Base-by-base conservation (phyloP, 148 eudicot species). In the Silene conica region DNA sequence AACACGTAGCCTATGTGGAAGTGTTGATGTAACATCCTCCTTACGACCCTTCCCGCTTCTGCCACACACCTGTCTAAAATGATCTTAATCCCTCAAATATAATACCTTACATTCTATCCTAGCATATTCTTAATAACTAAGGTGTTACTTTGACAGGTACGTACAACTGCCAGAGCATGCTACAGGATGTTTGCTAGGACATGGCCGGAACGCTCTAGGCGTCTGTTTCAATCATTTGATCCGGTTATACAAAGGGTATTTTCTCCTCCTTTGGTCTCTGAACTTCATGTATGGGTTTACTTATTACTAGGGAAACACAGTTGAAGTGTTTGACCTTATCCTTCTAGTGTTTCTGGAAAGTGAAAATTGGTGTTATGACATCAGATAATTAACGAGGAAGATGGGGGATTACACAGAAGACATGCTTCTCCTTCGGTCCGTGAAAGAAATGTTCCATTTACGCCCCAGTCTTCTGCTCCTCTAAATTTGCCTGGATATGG, bases 131-230 rank as follows among this genome's bases (percentile, higher is more conserved):
- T 38, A 26, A 45, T 80, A 14, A 62, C 34, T 20, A 13, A 7
- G 8, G 1, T 62, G 26, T 61, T 18, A 23, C 72, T 58, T 52
- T 58, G 65, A 60, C 86, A 95, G 99, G 99, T 95, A 13, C 86
- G 99, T 57, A 87, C 97, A 78, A 90, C 92, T 85, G 99, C 99
- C 67, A 92, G 99, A 83, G 85, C 94, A 38, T 95, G 97, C 86
- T 95, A 90, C 80, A 86, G 99, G 80, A 80, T 95, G 92, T 95
- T 92, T 79, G 87, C 94, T n/a, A 95, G 82, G 83, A 95, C 99
- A 67, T 95, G 99, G 99, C 99, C 99, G 16, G 99, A 95, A 73
- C 99, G 96, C 78, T 89, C 99, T 23, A 84, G 92, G 56, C 87
- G 96, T 57, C 78, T 95, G 67, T 92, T 90, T 80, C 85, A 80